Percentiles rank a stretch among this genome's conserved stretches.
Evolutionary conservation across 2,329 filamentous ascomycete species (phyloP).

Genomic region (Aspergillus ochraceus): DNA sequence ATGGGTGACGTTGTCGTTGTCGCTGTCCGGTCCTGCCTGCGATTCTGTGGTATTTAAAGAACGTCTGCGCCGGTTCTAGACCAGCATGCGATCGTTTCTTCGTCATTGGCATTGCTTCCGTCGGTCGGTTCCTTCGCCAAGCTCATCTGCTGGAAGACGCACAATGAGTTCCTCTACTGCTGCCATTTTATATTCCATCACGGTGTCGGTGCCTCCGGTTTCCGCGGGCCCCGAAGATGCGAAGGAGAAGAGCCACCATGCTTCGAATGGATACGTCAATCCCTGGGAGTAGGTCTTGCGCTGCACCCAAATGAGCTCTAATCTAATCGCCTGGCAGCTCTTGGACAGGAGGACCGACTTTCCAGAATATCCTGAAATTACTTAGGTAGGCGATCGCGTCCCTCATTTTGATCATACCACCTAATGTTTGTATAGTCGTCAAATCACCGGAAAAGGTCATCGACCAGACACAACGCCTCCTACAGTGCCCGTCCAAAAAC

Average conservation of each 20-base stretch:
- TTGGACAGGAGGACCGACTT: conserved; percentile 15
- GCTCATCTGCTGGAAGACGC: conserved; percentile 20
- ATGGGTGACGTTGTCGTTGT: neutral
- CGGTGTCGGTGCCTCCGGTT: conserved; percentile 36
- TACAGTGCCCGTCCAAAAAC: conserved; percentile 66
- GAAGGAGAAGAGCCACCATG: conserved; percentile 41
- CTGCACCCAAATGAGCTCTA: neutral
- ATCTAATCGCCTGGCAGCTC: conserved; percentile 20
- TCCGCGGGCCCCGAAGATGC: conserved; percentile 41
- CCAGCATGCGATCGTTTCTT: conserved; percentile 13
- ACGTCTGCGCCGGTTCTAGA: no score
- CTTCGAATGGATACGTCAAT: conserved; percentile 40
- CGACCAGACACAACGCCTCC: conserved; percentile 64
- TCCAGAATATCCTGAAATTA: conserved; percentile 2
- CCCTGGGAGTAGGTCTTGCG: conserved; percentile 42
- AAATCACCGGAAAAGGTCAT: conserved; percentile 52
- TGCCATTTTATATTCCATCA: conserved; percentile 43
- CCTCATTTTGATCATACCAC: neutral
- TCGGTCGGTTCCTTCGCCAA: conserved; percentile 14
- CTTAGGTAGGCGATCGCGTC: conserved; percentile 16
- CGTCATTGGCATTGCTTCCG: conserved; percentile 23
- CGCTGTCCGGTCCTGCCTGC: neutral
- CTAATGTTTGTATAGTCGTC: conserved; percentile 33
- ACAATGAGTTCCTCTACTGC: conserved; percentile 40
- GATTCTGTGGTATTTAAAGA: neutral